phyloP scores from a whole-genome alignment of 78 protist genomes.

The Bigelowiella natans region DNA sequence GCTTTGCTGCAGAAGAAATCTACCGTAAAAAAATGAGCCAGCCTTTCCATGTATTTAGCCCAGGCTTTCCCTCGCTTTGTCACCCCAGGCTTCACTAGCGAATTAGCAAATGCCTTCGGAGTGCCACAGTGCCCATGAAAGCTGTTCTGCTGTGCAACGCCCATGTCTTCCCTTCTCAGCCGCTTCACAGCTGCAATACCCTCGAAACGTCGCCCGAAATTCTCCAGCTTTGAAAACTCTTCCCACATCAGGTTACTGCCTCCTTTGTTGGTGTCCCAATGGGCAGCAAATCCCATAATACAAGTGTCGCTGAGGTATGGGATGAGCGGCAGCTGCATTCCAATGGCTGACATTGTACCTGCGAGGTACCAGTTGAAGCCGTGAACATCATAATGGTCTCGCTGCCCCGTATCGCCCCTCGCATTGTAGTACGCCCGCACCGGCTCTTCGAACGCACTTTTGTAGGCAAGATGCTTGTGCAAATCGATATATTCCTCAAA shows the following conservation, averaged over 20 bases:
- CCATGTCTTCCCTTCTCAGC: no score
- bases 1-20: neutral
- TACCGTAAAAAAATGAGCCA: neutral
- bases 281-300: neutral
- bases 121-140: no score
- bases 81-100: no score
- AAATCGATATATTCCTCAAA: neutral
- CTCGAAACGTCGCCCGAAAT: neutral
- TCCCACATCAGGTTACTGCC: neutral
- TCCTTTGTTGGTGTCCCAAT: neutral
- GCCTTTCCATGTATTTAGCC: neutral
- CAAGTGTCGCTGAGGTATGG: neutral
- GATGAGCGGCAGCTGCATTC: neutral
- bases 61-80: no score
- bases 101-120: no score
- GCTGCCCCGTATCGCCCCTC: neutral
- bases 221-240: neutral
- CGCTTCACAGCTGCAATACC: neutral
- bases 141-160: no score
- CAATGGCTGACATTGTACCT: neutral
- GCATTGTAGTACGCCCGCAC: neutral
- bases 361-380: neutral
- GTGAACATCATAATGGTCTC: neutral
- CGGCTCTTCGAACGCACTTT: neutral
- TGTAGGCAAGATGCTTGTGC: neutral